Evolutionary conservation across 768 basidiomycete genomes (phyloP), one percentile per base, ranked within the genome.

Genomic region (Russula sp.): DNA sequence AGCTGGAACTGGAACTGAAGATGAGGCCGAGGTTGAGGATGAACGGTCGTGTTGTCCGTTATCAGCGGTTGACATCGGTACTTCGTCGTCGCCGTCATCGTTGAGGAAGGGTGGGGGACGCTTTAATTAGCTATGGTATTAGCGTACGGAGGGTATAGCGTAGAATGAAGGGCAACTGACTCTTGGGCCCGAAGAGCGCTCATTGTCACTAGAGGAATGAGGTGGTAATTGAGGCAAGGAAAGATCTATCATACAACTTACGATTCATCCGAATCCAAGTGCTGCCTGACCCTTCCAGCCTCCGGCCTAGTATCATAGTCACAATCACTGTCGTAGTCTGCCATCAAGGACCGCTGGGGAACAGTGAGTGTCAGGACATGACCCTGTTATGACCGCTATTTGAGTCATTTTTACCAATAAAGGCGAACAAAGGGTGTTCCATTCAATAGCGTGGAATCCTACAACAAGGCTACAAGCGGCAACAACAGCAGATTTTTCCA

Each of bases 281-380:
- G 46, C 13, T 20, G 59, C 52, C 58, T 67, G 11, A 30, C 2
- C 59, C 67, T 49, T 52, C 67, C 67, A 44, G 52, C 56, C 48
- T 67, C 67, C 0, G 67, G 67, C 49, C 44, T 61, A 22, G 60
- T 13, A 55, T 66, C 67, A 48, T 67, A 65, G 52, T 67, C 67
- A 40, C 67, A 65, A 48, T 67, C 67, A 40, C 67, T 67, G 10
- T 57, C 59, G 51, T 54, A 55, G 44, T 63, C 46, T 16, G 61
- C 61, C 22, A 59, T 18, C 42, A 10, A 13, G 53, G 30, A 6
- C 30, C 30, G 7, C 4, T 59, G 34, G n/a, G 30, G 53, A 58
- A 40, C 30, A 55, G 55, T 64, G 58, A 59, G 32, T 53, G 20
- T 46, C 32, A 53, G 55, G 50, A 42, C 38, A 42, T 11, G 24